Conservation (phyloP, 2,329 filamentous ascomycete genomes). For the Scedosporium apiospermum region DNA sequence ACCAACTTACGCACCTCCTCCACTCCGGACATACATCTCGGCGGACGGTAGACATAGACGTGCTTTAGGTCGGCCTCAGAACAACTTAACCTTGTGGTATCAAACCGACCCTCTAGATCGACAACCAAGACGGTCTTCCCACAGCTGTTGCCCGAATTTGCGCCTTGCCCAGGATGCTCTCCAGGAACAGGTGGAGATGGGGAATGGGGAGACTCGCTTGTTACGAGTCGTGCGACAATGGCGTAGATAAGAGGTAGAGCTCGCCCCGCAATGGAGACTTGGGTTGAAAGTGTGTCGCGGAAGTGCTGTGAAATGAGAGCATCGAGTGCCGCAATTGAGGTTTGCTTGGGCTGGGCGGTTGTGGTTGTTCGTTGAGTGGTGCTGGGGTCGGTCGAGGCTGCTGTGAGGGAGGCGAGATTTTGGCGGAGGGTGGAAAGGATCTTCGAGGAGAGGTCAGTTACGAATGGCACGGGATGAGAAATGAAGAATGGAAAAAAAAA, state of each 20-base stretch:
- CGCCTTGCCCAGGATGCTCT: neutral
- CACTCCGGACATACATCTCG: conserved; percentile 15
- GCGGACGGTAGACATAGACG: conserved; percentile 38
- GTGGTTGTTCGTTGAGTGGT: conserved; percentile 6
- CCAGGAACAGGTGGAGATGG: neutral
- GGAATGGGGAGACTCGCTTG: conserved; percentile 21
- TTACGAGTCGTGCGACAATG: conserved; percentile 41
- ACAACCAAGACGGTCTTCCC: conserved; percentile 41
- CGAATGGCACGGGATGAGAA: neutral
- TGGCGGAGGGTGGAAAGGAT: conserved; percentile 17
- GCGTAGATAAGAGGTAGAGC: conserved; percentile 46
- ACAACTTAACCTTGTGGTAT: conserved; percentile 35
- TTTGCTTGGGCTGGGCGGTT: conserved; percentile 18
- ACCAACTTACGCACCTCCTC: conserved; percentile 25
- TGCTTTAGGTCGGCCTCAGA: conserved; percentile 32
- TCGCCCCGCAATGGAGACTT: conserved; percentile 42
- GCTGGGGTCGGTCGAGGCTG: conserved; percentile 11
- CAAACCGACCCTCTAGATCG: conserved; percentile 47
- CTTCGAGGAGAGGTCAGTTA: conserved; percentile 10
- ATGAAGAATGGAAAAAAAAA: neutral
- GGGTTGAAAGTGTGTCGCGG: conserved; percentile 34
- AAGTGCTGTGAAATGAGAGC: conserved; percentile 36
- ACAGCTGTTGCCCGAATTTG: conserved; percentile 10
- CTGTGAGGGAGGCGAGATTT: conserved; percentile 11
- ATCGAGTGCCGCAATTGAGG: conserved; percentile 35